Evolutionary conservation across 1,284 basidiomycete species (phyloP).

Genomic region (Irpex lacteus): DNA sequence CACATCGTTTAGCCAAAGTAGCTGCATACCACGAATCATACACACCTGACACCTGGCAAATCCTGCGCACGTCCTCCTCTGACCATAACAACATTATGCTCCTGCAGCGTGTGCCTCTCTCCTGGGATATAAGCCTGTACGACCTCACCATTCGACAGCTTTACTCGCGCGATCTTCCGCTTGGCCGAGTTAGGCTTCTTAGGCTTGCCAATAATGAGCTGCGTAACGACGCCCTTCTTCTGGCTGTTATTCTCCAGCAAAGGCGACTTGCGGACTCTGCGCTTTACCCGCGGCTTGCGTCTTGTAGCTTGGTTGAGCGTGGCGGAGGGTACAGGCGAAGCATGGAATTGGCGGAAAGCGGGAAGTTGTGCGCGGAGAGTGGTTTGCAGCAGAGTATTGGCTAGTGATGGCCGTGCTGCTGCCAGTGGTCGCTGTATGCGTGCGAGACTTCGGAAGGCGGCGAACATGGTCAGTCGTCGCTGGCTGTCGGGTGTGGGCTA

Average conservation of each 20-base stretch:
- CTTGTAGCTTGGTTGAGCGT: slow-evolving; percentile 85
- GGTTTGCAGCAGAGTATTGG: slow-evolving; percentile 12
- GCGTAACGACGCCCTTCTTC: slow-evolving; percentile 86
- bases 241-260: slow-evolving; percentile 79
- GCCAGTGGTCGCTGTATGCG: slow-evolving; percentile 23
- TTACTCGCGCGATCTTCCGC: slow-evolving; percentile 94
- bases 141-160: slow-evolving; percentile 87
- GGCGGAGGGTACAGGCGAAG: slow-evolving; percentile 51
- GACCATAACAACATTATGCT: slow-evolving; percentile 94
- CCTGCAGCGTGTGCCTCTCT: slow-evolving; percentile 98
- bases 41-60: slow-evolving; percentile 90
- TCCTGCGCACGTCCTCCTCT: slow-evolving; percentile 96
- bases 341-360: slow-evolving; percentile 58
- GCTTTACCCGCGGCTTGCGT: slow-evolving; percentile 51
- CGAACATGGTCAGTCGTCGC: slow-evolving; percentile 37
- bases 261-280: slow-evolving; percentile 64
- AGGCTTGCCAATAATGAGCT: slow-evolving; percentile 84
- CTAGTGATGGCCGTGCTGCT: slow-evolving; percentile 4
- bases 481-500: slow-evolving; percentile 6
- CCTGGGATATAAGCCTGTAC: slow-evolving; percentile 96
- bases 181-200: slow-evolving; percentile 99
- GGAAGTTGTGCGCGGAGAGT: slow-evolving; percentile 14
- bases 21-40: slow-evolving; percentile 60
- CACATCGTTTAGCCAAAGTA: too few relatives aligned
- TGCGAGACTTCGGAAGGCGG: slow-evolving; percentile 36